These are phyloP conservation scores for Amylocystis lapponica DNA, from an alignment of 768 basidiomycete genomes.

Conservation along the genomic window DNA sequence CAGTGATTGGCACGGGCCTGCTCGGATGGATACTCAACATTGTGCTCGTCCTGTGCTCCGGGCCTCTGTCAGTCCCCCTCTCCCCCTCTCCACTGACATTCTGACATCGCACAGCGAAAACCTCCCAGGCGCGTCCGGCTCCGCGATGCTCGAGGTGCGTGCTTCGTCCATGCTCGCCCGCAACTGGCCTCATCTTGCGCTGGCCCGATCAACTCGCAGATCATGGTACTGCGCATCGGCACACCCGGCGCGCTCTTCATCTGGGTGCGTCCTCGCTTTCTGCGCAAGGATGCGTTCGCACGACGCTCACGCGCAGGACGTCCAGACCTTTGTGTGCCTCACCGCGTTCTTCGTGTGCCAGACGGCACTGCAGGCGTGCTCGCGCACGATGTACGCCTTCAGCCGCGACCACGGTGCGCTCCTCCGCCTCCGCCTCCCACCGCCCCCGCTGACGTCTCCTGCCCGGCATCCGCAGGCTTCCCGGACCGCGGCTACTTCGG, in stretches of 20 bases:
- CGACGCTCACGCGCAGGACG: background rate
- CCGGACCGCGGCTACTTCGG: conserved; percentile 80
- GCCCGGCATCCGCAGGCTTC: conserved; percentile 37
- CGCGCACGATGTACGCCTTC: conserved; percentile 81
- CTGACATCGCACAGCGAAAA: conserved; percentile 36
- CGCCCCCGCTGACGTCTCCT: background rate
- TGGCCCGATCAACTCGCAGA: no score
- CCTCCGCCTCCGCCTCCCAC: background rate
- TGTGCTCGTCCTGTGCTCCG: conserved; percentile 78
- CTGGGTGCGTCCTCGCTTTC: conserved; percentile 56
- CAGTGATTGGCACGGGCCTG: conserved; percentile 68
- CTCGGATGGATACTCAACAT: conserved; percentile 88
- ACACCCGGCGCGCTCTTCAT: conserved; percentile 69
- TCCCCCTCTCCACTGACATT: background rate
- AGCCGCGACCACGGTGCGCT: conserved; percentile 65
- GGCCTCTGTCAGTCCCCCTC: conserved; percentile 51
- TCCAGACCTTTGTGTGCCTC: conserved; percentile 65
- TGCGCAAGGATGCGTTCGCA: background rate
- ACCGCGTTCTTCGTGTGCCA: conserved; percentile 87
- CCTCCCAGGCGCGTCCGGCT: conserved; percentile 65
- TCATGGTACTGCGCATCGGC: conserved; percentile 72
- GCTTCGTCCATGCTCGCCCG: no score
- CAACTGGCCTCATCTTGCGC: no score
- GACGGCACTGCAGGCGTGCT: conserved; percentile 76
- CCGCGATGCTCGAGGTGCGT: conserved; percentile 61